Conservation (phyloP, 345 rosid species). For the Citrus maxima region DNA sequence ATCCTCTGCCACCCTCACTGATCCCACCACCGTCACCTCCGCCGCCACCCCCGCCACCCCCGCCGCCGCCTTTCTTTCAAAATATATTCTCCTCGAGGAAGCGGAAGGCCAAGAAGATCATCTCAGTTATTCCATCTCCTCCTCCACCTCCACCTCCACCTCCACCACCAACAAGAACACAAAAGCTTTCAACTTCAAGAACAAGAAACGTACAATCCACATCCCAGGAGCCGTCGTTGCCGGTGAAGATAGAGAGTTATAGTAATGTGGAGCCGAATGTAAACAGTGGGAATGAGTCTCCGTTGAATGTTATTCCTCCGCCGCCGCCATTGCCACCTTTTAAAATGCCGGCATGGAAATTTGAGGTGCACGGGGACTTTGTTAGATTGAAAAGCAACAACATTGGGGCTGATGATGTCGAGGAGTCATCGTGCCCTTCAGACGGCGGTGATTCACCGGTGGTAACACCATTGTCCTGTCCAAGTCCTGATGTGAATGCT, state of each 20-base stretch:
- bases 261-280: slow-evolving; percentile 25
- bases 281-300: slow-evolving; percentile 49
- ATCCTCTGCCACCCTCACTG: slow-evolving; percentile 11
- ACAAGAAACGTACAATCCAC: not conserved
- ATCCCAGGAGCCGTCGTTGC: slow-evolving; percentile 26
- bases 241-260: slow-evolving; percentile 27
- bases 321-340: slow-evolving; percentile 93
- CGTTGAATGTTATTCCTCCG: slow-evolving; percentile 51
- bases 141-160: slow-evolving; percentile 56
- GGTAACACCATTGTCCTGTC: slow-evolving; percentile 41
- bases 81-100: slow-evolving; percentile 63
- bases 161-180: slow-evolving; percentile 4
- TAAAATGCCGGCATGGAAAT: slow-evolving; percentile 59
- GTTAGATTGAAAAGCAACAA: slow-evolving; percentile 61
- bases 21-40: slow-evolving; percentile 38
- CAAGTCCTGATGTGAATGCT: slow-evolving; percentile 85
- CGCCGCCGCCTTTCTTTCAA: slow-evolving; percentile 52
- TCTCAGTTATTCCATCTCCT: slow-evolving; percentile 36
- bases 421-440: slow-evolving; percentile 33
- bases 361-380: slow-evolving; percentile 56
- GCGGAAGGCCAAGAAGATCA: slow-evolving; percentile 42
- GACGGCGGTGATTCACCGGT: slow-evolving; percentile 5
- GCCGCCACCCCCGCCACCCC: slow-evolving; percentile 49
- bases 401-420: slow-evolving; percentile 26
- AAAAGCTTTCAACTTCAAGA: slow-evolving; percentile 9